Evolutionary conservation across 345 rosid genomes (phyloP).

Genomic region (Geranium brycei): DNA sequence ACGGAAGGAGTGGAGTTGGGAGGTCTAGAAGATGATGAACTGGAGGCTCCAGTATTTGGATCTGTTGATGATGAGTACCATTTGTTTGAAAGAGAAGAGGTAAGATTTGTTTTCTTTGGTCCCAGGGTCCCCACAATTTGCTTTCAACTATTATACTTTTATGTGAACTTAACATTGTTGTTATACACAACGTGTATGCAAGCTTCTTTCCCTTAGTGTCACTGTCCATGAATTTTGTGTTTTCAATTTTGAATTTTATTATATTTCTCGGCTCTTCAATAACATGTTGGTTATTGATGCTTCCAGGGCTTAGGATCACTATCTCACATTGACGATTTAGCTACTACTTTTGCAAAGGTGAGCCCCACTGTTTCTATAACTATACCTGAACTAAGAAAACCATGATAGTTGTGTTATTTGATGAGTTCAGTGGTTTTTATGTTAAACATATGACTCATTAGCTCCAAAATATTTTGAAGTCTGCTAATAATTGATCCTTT

Average conservation of each 20-base stretch:
- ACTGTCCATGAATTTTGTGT: background rate
- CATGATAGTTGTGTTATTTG: background rate
- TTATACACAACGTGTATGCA: too few relatives aligned
- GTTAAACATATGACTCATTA: background rate
- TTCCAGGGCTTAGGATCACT: slow-evolving; percentile 45
- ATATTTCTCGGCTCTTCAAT: background rate
- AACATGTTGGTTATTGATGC: slow-evolving; percentile 25
- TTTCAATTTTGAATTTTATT: background rate
- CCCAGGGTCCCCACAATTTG: background rate
- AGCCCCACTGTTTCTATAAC: slow-evolving; percentile 10
- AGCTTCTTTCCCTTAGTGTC: background rate
- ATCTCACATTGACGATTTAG: slow-evolving; percentile 84
- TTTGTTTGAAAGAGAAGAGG: slow-evolving; percentile 70
- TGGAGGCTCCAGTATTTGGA: slow-evolving; percentile 29
- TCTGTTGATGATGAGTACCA: slow-evolving; percentile 67
- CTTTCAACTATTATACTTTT: background rate
- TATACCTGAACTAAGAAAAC: background rate
- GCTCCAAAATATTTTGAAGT: background rate
- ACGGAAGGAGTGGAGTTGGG: slow-evolving; percentile 54
- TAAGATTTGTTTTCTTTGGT: slow-evolving; percentile 11
- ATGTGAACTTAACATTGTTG: background rate
- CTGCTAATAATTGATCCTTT: background rate
- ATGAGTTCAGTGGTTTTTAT: background rate
- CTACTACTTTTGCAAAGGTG: slow-evolving; percentile 92
- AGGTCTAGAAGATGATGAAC: slow-evolving; percentile 43